Base-by-base conservation (phyloP, 1,139 yeast genomes). In the Candida sp. region DNA sequence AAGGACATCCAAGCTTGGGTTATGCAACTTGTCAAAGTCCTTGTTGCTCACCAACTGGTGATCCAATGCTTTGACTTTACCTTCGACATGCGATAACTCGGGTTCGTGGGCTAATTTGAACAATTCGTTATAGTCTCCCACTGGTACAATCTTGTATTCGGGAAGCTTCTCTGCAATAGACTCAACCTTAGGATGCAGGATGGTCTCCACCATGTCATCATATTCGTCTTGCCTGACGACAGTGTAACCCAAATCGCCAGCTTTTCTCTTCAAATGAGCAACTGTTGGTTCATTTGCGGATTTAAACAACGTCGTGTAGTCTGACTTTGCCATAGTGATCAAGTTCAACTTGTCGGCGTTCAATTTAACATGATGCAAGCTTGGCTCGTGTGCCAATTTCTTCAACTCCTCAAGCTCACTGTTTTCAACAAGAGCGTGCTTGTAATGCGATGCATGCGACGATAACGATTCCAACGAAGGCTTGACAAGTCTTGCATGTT, bases 331-430 rank as follows among this genome's bases (percentile, higher is more conserved):
- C 49, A 77, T 60, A 0, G 79, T 70, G 2, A 73, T 67, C 50
- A 75, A 66, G n/a, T 69, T 67, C 48, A 65, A 67, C 32, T 54
- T 66, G 44, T 73, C 77, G 2, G 80, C 79, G 17, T 68, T 71
- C 9, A 59, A 55, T 50, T 73, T 70, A 5, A 77, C 67, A 46
- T 71, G 74, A 42, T 62, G 67, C 51, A 71, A 61, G 27, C 66
- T 60, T 44, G 78, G 78, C 5, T 63, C 61, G 46, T 67, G 54
- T 0, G 76, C 75, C n/a, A 65, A 54, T 44, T 59, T 61, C 4
- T 53, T 49, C 44, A 72, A 56, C 6, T 55, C 53, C 3, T 55
- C 55, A 7, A 61, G 57, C 28, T 67, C 69, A 2, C 53, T 51
- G 7, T 53, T 45, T n/a, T 44, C 28, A 2, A 57, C 30, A 7